Conservation (phyloP, 495 filamentous ascomycete genomes). For the Melanomma pulvis-pyrius region DNA sequence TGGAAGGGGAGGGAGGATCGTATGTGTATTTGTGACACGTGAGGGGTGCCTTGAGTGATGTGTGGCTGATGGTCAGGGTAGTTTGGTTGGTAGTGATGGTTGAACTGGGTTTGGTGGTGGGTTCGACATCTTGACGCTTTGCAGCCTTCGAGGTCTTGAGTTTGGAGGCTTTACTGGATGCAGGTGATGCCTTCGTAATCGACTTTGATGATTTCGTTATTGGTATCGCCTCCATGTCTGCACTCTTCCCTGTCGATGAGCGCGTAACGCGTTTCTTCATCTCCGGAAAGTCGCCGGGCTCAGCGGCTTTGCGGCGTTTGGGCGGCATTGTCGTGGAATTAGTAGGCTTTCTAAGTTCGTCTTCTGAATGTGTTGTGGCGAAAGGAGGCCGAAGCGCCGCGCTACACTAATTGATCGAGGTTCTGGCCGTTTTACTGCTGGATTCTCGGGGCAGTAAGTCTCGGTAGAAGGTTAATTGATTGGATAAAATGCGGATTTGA, state of each 20-base stretch:
- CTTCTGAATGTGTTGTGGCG: background rate
- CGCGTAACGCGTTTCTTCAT: constrained; percentile 7
- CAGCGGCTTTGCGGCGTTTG: constrained; percentile 1
- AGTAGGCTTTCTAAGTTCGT: background rate
- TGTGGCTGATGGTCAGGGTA: background rate
- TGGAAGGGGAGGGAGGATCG: background rate
- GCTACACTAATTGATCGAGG: background rate
- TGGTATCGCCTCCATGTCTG: background rate
- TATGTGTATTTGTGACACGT: constrained; percentile 12
- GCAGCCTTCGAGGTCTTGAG: background rate
- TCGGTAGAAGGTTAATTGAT: no score
- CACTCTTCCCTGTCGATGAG: background rate
- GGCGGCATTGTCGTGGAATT: constrained; percentile 1
- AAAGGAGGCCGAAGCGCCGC: no score
- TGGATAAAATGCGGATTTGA: no score
- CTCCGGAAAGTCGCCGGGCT: background rate
- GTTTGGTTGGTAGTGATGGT: background rate
- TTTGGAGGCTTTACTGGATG: background rate
- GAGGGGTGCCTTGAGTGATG: constrained; percentile 8
- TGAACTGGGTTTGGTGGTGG: background rate
- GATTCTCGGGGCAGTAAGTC: no score
- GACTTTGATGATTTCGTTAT: background rate
- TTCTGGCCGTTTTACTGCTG: background rate
- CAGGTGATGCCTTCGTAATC: background rate
- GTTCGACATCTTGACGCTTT: background rate